Conservation (phyloP, 75 land plant species). For the Larix kaempferi region DNA sequence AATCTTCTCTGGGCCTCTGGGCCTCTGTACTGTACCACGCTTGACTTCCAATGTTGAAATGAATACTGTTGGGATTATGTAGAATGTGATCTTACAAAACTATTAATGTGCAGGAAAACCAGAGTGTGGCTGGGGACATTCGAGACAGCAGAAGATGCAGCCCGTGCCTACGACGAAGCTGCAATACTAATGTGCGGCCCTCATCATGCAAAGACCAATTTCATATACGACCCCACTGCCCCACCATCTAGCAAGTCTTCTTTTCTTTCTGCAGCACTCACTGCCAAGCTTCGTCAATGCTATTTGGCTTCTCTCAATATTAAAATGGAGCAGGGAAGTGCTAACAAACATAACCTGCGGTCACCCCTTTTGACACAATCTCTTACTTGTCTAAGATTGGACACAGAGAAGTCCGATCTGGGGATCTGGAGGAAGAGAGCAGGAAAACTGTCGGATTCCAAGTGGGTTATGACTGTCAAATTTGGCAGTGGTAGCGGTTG, state of each 20-base stretch:
- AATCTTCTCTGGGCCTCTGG: too few species aligned
- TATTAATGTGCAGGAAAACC: conserved; percentile 61
- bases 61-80: too few species aligned
- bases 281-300: conserved; percentile 62
- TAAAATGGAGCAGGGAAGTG: neutral
- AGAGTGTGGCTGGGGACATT: conserved; percentile 93
- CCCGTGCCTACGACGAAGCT: conserved; percentile 85
- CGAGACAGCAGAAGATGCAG: conserved; percentile 80
- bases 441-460: conserved; percentile 44
- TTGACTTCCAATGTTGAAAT: too few species aligned
- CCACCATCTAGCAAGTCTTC: neutral
- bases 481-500: conserved; percentile 19
- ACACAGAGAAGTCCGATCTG: conserved; percentile 70
- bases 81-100: neutral
- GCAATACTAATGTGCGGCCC: conserved; percentile 67
- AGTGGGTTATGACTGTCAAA: conserved; percentile 70
- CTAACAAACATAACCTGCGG: too few species aligned
- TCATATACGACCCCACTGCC: conserved; percentile 25
- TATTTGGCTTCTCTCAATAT: conserved; percentile 21
- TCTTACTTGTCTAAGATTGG: conserved; percentile 82
- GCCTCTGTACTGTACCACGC: too few species aligned
- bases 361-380: conserved; percentile 12
- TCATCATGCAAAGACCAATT: conserved; percentile 71
- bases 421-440: conserved; percentile 81
- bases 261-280: conserved; percentile 50